Conservation (phyloP, 345 rosid species). For the Schrenkiella parvula region DNA sequence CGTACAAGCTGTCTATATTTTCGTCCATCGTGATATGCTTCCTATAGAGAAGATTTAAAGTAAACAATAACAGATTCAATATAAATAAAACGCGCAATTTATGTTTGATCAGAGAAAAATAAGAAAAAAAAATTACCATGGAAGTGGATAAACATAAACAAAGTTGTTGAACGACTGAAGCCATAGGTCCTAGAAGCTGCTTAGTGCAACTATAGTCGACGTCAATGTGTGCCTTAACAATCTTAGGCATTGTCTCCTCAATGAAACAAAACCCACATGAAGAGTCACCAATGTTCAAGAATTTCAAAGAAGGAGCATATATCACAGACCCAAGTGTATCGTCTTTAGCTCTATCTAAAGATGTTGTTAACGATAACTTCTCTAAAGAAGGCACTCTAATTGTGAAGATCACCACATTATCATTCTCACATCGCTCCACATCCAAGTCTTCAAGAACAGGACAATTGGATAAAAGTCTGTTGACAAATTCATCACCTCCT, state of each 20-base stretch:
- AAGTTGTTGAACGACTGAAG: not conserved
- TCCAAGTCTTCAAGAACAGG: not conserved
- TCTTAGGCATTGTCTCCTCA: not conserved
- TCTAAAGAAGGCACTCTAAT: not conserved
- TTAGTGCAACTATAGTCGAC: not conserved
- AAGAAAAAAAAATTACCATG: not conserved
- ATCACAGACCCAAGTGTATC: not conserved
- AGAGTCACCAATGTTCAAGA: not conserved
- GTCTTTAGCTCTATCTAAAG: too few species aligned
- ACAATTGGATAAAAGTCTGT: not conserved
- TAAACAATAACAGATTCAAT: not conserved
- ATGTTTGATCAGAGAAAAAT: not conserved
- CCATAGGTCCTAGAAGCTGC: not conserved
- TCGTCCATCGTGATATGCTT: not conserved
- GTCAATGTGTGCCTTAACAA: not conserved
- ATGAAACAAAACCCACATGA: not conserved
- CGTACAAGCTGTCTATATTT: not conserved
- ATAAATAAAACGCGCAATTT: too few species aligned
- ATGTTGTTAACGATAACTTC: not conserved
- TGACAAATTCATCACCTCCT: not conserved
- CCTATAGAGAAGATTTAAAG: not conserved
- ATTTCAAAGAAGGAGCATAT: not conserved
- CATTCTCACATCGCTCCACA: not conserved
- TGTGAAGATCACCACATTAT: not conserved
- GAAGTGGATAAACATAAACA: not conserved